Conservation (phyloP, 192 early-diverging fungal genomes). For the Fimicolochytrium jonesii region DNA sequence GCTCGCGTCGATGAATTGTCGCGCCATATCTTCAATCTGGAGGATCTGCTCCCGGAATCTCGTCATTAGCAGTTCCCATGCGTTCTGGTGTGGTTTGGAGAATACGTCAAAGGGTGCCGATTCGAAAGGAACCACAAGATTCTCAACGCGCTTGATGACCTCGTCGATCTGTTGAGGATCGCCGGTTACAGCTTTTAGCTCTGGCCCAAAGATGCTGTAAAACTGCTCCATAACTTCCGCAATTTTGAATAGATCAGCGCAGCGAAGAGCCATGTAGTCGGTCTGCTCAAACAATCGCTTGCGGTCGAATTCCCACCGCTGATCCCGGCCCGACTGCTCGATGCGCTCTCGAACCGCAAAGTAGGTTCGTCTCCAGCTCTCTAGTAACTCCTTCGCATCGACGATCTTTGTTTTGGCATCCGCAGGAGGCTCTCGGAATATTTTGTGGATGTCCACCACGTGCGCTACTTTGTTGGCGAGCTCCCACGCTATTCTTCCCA, state of each 20-base stretch:
- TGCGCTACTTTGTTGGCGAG: slow-evolving; percentile 56
- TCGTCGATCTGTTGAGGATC: slow-evolving; percentile 64
- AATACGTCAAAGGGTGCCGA: slow-evolving; percentile 58
- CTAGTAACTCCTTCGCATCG: slow-evolving; percentile 52
- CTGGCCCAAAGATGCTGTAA: slow-evolving; percentile 63
- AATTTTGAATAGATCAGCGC: slow-evolving; percentile 56
- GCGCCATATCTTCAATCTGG: slow-evolving; percentile 66
- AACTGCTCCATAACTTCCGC: slow-evolving; percentile 66
- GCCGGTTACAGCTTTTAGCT: slow-evolving; percentile 62
- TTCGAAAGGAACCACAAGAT: slow-evolving; percentile 57
- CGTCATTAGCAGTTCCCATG: slow-evolving; percentile 57
- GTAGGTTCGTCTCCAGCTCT: slow-evolving; percentile 58
- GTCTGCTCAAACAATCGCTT: slow-evolving; percentile 65
- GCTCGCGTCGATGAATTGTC: slow-evolving; percentile 62
- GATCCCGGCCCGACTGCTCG: slow-evolving; percentile 60
- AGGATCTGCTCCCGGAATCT: slow-evolving; percentile 63
- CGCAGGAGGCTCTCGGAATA: slow-evolving; percentile 46
- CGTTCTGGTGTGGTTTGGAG: slow-evolving; percentile 51
- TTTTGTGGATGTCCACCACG: slow-evolving; percentile 52
- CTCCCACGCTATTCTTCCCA: slow-evolving; percentile 60
- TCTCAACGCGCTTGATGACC: slow-evolving; percentile 63
- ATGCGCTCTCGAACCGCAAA: slow-evolving; percentile 59
- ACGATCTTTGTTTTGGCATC: slow-evolving; percentile 55
- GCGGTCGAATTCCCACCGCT: slow-evolving; percentile 65
- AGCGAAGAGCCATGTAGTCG: slow-evolving; percentile 61